Evolutionary conservation across 2,329 filamentous ascomycete genomes (phyloP), one percentile per base, ranked within the genome.

Genomic region (Venturia nashicola): DNA sequence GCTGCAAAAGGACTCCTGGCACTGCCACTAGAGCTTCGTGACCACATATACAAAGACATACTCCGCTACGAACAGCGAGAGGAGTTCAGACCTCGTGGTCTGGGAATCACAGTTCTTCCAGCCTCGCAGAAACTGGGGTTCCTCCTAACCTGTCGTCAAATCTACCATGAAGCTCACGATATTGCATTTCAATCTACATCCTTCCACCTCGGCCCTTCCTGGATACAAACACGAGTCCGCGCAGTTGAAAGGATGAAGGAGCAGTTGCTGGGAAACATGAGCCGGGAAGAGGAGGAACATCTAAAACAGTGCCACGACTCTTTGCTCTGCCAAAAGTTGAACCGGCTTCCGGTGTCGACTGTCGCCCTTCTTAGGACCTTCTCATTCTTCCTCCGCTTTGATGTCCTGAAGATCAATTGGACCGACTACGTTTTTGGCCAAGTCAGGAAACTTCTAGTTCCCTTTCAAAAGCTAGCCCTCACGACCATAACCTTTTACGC

Each of bases 381-480:
- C 51, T 57, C 51, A 3, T 57, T 57, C 51, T 36, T 34, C 27
- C 32, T 57, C 14, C 32, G 51, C 18, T 57, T 57, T 20, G 51
- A 57, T n/a, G 51, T 57, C 51, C 18, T 57, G 51, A 57, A 57
- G 51, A 57, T 57, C 51, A 57, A 57, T 36, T 57, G 51, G 51
- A 57, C 51, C 51, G 51, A 57, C 27, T 57, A 57, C 16, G 51
- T 57, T n/a, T 57, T 57, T 36, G 51, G 51, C 27, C 51, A 57
- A 11, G 14, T 36, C 12, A 57, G 27, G 32, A 57, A 57, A 20
- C 32, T 57, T 9, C 32, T 57, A 11, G 32, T 57, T 20, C 51
- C 51, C 8, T 57, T 57, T 23, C 51, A 57, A 20, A 57, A 57
- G 51, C 51, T 57, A 5, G 27, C 51, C 16, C 51, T 57, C 27